Evolutionary conservation across 1,284 basidiomycete genomes (phyloP), one percentile per base, ranked within the genome.

Genomic region (Lentinus polychrous): DNA sequence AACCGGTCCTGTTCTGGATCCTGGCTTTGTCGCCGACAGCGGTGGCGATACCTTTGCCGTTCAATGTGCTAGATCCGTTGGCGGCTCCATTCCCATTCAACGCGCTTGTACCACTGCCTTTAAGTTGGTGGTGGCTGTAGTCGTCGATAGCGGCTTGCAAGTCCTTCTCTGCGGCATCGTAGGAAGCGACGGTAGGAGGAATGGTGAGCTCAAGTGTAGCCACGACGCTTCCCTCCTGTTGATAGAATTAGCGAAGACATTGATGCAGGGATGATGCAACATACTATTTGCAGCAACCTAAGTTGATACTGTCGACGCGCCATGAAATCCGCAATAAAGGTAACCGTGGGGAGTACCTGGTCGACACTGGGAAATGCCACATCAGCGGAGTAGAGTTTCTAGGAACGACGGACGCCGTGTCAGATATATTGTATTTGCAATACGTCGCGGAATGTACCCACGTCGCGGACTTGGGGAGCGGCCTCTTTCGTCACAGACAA

Each of bases 161-260:
- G 15, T 49, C 52, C 23, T 36, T 10, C 48, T 54, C 52, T 10
- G 52, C 52, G 23, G 46, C 15, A 22, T 54, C 49, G 41, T 40
- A 49, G 40, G 44, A 49, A 12, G 39, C 8, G 8, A 27, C 36
- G 11, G 3, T n/a, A 22, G 17, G 11, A 32, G 52, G 52, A 3
- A 54, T 45, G 14, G 37, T 27, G 18, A 54, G 22, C 11, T 37
- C 36, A n/a, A 54, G 33, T 2, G 12, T 18, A 2, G 48, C 48
- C 24, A 44, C 47, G 10, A 40, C 42, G 18, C 43, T 48, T 14
- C n/a, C 51, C 7, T 44, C 45, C 52, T 54, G 18, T 8, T 15
- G 8, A 33, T 11, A 4, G 43, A 36, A 4, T 43, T 15, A 41
- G 15, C 5, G 17, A 20, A 8, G 23, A 3, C 12, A 5, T 3